Percentiles rank a stretch among this genome's conserved stretches.
These are phyloP conservation scores for Phlebopus sp. DNA, from an alignment of 1,284 basidiomycete genomes.

Conservation along the genomic window DNA sequence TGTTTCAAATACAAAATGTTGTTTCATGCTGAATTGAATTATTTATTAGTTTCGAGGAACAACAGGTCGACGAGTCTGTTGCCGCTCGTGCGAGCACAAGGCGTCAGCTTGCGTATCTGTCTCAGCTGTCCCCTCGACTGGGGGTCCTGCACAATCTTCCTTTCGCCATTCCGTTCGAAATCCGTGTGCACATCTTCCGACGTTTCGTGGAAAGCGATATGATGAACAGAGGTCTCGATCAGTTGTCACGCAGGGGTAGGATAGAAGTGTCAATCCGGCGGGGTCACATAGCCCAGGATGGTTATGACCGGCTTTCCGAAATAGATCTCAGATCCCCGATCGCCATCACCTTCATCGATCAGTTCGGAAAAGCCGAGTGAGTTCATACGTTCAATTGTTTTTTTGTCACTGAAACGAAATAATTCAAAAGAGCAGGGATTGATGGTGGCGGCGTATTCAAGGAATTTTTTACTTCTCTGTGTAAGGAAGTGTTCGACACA, in stretches of 20 bases:
- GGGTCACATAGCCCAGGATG: conserved; percentile 81
- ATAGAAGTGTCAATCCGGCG: conserved; percentile 69
- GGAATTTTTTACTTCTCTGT: conserved; percentile 91
- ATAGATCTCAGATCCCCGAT: conserved; percentile 77
- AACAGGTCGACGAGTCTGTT: conserved; percentile 38
- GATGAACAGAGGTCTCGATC: conserved; percentile 15
- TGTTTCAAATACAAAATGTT: not conserved
- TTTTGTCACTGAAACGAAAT: conserved; percentile 9
- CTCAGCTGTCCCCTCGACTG: conserved; percentile 80
- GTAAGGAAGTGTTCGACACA: conserved; percentile 93
- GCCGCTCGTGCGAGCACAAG: conserved; percentile 51
- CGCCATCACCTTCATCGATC: conserved; percentile 88
- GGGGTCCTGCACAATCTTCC: conserved; percentile 95
- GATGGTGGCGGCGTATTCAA: conserved; percentile 98
- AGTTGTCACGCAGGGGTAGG: conserved; percentile 26
- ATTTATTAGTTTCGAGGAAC: conserved; percentile 52
- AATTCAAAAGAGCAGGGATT: conserved; percentile 68
- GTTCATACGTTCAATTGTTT: conserved; percentile 30
- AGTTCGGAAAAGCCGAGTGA: conserved; percentile 82
- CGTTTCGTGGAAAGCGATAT: conserved; percentile 73
- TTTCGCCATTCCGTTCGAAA: conserved; percentile 93
- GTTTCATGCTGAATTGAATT: not conserved
- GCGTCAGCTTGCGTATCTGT: conserved; percentile 62
- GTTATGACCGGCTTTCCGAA: conserved; percentile 78
- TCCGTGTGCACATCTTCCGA: conserved; percentile 87